Base-by-base conservation (phyloP, 345 rosid genomes). In the Murraya koenigii region DNA sequence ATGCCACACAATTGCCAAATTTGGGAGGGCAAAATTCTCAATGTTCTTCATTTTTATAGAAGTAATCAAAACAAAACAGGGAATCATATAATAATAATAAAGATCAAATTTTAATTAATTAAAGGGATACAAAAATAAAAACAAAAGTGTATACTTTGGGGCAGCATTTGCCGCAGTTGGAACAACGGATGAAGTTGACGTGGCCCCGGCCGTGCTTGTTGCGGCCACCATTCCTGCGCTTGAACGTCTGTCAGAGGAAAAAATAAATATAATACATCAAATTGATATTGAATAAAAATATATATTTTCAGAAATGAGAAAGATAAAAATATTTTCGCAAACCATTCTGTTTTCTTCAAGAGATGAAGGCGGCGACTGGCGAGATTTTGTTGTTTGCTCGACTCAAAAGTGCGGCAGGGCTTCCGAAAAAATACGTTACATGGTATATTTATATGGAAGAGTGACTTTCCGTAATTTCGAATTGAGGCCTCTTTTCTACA, bases 151-250 rank as follows among this genome's bases (percentile, higher is more conserved):
- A 52, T 61, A 91, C 97, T 90, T 94, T 94, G 0, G 98, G 97
- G 80, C 98, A 94, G 85, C 96, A 91, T 39, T 94, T 94, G n/a
- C 96, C 98, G 78, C 98, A 92, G 85, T 94, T 94, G 77, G 98
- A 92, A 85, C 98, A 94, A 79, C 97, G 93, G 30, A 94, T 89
- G 77, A 90, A 89, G 68, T 94, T 94, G 79, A 90, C 94, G 39
- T 94, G 98, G 19, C 97, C 98, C 19, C 97, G 94, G 78, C 97
- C 94, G 77, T 94, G 96, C 94, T 94, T 94, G 92, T 92, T 92
- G 72, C 98, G 90, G 23, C 97, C 98, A 69, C 94, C 94, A n/a
- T 92, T 94, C 85, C 97, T 87, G 19, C 97, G 91, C 90, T 94
- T 94, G 90, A 92, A 92, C 8, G 97, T 91, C 98, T 94, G 79